Evolutionary conservation across 1,284 basidiomycete species (phyloP).

Genomic region (Microbotryum violaceum): DNA sequence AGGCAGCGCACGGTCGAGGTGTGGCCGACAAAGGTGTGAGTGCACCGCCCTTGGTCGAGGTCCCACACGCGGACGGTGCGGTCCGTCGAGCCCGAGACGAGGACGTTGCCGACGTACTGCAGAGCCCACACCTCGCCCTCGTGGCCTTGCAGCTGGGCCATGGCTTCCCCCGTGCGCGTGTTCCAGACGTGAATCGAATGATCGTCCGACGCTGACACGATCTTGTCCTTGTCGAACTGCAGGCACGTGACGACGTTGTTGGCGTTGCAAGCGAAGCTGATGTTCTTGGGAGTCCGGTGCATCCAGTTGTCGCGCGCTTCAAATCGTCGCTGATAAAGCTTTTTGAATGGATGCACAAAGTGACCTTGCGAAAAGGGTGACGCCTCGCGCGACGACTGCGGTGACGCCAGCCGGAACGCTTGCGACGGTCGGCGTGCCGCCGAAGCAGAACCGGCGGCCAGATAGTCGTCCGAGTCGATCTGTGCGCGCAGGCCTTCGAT

Average conservation of each 20-base stretch:
- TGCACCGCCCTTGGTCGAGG: slow-evolving; percentile 65
- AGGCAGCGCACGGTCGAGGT: slow-evolving; percentile 86
- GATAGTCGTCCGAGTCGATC: slow-evolving; percentile 2
- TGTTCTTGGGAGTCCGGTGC: slow-evolving; percentile 54
- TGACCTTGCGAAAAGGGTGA: slow-evolving; percentile 16
- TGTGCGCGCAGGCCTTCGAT: slow-evolving; percentile 4
- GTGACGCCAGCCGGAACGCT: slow-evolving; percentile 26
- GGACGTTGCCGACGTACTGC: slow-evolving; percentile 59
- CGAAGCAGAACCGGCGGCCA: neutral
- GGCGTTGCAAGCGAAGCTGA: slow-evolving; percentile 71
- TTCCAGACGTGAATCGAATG: slow-evolving; percentile 88
- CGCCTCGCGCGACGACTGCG: slow-evolving; percentile 45
- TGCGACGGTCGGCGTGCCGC: slow-evolving; percentile 6
- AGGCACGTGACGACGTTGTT: slow-evolving; percentile 76
- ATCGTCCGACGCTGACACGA: slow-evolving; percentile 89
- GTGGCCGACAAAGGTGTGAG: slow-evolving; percentile 86
- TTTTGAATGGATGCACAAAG: slow-evolving; percentile 70
- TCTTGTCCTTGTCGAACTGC: slow-evolving; percentile 82
- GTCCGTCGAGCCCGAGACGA: slow-evolving; percentile 90
- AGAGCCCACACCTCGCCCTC: slow-evolving; percentile 95
- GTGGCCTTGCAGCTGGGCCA: slow-evolving; percentile 72
- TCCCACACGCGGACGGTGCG: slow-evolving; percentile 92
- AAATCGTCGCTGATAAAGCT: slow-evolving; percentile 74
- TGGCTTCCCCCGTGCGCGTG: slow-evolving; percentile 64
- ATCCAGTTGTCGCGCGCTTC: slow-evolving; percentile 70